Percentiles rank a stretch among this genome's conserved stretches.
Conservation (phyloP, 345 rosid species). For the Physaria fendleri region DNA sequence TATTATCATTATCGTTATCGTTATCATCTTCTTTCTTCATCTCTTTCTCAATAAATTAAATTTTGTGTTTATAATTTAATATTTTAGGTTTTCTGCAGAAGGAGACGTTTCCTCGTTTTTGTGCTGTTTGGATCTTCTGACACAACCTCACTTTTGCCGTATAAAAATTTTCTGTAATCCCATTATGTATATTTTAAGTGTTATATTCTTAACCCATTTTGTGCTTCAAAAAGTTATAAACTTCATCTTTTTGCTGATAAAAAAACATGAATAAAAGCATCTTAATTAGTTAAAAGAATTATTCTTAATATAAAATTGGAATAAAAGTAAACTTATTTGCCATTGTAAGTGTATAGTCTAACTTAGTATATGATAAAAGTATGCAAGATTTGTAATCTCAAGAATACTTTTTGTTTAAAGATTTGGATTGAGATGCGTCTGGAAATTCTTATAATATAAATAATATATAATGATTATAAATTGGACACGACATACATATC, state of each 20-base stretch:
- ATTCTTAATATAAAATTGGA: background rate
- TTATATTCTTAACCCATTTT: background rate
- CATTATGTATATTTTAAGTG: background rate
- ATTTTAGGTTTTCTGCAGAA: conserved; percentile 39
- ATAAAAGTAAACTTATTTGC: background rate
- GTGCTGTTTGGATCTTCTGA: conserved; percentile 64
- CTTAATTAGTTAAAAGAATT: background rate
- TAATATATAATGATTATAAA: conserved; percentile 21
- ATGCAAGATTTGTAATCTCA: conserved; percentile 2
- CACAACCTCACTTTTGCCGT: conserved; percentile 35
- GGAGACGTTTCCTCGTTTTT: conserved; percentile 83
- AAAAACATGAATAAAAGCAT: background rate
- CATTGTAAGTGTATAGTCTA: background rate
- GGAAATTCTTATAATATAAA: conserved; percentile 23
- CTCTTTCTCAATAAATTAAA: conserved; percentile 24
- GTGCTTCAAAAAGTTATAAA: background rate
- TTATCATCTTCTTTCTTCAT: conserved; percentile 23
- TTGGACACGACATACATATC: conserved; percentile 36
- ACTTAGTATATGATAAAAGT: conserved; percentile 4
- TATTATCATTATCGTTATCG: conserved; percentile 37
- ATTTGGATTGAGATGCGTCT: conserved; percentile 32
- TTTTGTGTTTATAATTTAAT: conserved; percentile 30
- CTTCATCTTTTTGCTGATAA: background rate
- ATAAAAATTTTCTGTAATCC: conserved; percentile 13
- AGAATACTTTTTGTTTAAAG: conserved; percentile 18